Evolutionary conservation across 2,329 filamentous ascomycete genomes (phyloP).

Genomic region (Elsinoe ampelina): DNA sequence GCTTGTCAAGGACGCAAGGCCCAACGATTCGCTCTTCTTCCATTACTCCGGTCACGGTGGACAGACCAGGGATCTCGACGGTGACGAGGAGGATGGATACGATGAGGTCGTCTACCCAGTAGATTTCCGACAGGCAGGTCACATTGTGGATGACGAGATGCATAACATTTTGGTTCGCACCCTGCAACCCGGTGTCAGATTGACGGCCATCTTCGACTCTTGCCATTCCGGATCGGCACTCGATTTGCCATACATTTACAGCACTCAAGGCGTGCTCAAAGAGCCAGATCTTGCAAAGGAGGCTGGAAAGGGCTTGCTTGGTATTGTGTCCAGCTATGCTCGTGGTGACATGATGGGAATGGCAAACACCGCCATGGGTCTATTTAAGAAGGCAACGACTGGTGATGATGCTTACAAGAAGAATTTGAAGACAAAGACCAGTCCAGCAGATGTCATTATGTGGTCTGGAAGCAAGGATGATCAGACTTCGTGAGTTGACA

Average conservation of each 20-base stretch:
- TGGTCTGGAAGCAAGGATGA: slow-evolving; percentile 95
- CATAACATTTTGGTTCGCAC: slow-evolving; percentile 69
- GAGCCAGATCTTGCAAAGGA: slow-evolving; percentile 75
- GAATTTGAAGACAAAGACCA: slow-evolving; percentile 81
- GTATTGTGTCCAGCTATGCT: slow-evolving; percentile 67
- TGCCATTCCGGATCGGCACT: slow-evolving; percentile 71
- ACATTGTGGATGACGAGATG: slow-evolving; percentile 78
- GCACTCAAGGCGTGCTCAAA: slow-evolving; percentile 69
- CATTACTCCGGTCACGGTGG: slow-evolving; percentile 88
- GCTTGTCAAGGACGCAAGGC: slow-evolving; percentile 85
- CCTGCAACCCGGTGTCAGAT: slow-evolving; percentile 70
- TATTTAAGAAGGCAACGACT: slow-evolving; percentile 78
- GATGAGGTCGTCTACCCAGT: slow-evolving; percentile 80
- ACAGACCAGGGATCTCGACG: slow-evolving; percentile 70
- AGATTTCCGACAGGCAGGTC: slow-evolving; percentile 68
- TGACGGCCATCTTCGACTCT: slow-evolving; percentile 74
- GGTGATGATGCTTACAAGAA: slow-evolving; percentile 72
- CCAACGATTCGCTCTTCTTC: slow-evolving; percentile 94
- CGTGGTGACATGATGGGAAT: slow-evolving; percentile 77
- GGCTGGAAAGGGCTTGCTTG: slow-evolving; percentile 61
- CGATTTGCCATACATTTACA: slow-evolving; percentile 72
- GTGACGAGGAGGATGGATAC: slow-evolving; percentile 72
- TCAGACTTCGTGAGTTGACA: slow-evolving; percentile 72
- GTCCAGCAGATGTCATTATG: slow-evolving; percentile 92
- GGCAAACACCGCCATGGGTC: slow-evolving; percentile 65